A percentile compares a stretch with the other conserved stretches of the same genome.
Conservation (phyloP, 2,329 filamentous ascomycete species). For the Oidium heveae region DNA sequence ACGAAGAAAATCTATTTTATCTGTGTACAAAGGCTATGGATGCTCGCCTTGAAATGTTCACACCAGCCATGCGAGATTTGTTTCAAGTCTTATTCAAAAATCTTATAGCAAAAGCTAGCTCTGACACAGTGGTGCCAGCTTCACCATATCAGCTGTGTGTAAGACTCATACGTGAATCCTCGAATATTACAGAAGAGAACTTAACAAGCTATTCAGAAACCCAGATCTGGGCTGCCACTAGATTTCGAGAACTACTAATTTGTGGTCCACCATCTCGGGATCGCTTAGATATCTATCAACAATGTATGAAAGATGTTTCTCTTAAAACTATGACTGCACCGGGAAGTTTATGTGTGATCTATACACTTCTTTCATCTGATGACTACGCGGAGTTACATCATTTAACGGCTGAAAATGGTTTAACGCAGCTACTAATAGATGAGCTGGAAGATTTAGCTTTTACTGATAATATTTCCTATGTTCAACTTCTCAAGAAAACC, state of each 20-base stretch:
- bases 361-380: slow-evolving; percentile 21
- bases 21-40: slow-evolving; percentile 44
- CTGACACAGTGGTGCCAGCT: slow-evolving; percentile 15
- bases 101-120: slow-evolving; percentile 20
- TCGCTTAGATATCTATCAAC: slow-evolving; percentile 34
- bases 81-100: slow-evolving; percentile 30
- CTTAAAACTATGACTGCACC: slow-evolving; percentile 36
- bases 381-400: slow-evolving; percentile 25
- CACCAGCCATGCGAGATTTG: slow-evolving; percentile 32
- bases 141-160: slow-evolving; percentile 31
- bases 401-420: slow-evolving; percentile 33
- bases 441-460: slow-evolving; percentile 28
- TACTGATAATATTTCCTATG: slow-evolving; percentile 8
- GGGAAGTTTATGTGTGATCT: slow-evolving; percentile 47
- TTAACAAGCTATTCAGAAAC: slow-evolving; percentile 34
- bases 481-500: slow-evolving; percentile 14
- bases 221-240: slow-evolving; percentile 34
- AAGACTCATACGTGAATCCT: slow-evolving; percentile 47
- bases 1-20: slow-evolving; percentile 28
- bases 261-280: slow-evolving; percentile 28
- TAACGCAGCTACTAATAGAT: slow-evolving; percentile 34
- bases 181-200: slow-evolving; percentile 25
- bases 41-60: slow-evolving; percentile 37
- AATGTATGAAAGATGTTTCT: slow-evolving; percentile 43
- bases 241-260: slow-evolving; percentile 34